Evolutionary conservation across 2,329 filamentous ascomycete genomes (phyloP).

Genomic region (Claviceps maximensis): DNA sequence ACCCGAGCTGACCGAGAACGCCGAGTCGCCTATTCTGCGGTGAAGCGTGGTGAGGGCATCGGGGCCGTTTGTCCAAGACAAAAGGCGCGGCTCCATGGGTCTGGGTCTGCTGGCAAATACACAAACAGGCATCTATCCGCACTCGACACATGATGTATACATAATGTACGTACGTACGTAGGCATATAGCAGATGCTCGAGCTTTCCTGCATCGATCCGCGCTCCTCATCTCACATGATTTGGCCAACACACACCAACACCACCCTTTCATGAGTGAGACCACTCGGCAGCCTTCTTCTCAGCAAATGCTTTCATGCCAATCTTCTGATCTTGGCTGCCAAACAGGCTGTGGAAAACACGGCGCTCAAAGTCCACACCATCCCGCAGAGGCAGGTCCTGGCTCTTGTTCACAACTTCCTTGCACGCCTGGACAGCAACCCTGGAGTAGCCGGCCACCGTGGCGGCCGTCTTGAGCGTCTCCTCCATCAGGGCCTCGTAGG

Average conservation of each 20-base stretch:
- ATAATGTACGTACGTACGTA: no score
- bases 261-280: conserved; percentile 65
- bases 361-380: conserved; percentile 91
- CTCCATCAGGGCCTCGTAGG: conserved; percentile 69
- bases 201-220: not conserved
- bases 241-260: no score
- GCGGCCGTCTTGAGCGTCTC: conserved; percentile 72
- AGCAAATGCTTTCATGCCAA: conserved; percentile 90
- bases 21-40: no score
- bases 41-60: no score
- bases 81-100: no score
- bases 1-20: not conserved
- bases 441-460: conserved; percentile 77
- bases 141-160: no score
- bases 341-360: conserved; percentile 88
- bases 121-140: not conserved
- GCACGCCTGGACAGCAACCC: conserved; percentile 73
- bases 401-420: conserved; percentile 99
- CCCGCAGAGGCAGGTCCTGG: conserved; percentile 74
- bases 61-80: no score
- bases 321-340: conserved; percentile 92
- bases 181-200: not conserved
- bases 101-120: not conserved
- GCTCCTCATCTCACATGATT: no score
- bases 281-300: conserved; percentile 91